Evolutionary conservation across 805 yeast species (phyloP), one percentile per base, ranked within the genome.

Genomic region (Saturnispora dispora): DNA sequence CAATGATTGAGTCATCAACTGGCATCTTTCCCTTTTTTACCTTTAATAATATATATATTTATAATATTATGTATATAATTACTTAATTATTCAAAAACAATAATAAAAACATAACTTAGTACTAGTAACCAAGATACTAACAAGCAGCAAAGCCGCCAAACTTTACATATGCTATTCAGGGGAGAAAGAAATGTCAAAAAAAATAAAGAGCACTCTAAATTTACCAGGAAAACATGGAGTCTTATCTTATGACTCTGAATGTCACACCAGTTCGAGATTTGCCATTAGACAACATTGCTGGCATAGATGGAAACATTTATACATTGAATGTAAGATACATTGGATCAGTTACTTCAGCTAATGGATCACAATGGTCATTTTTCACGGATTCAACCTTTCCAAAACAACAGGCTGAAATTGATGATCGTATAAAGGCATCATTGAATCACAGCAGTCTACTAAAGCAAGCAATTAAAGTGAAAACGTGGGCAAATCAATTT

Each of bases 1-100:
- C 5, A 49, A 48, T 53, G 58, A 55, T 55, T 53, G 58, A 52
- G 58, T 55, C 58, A 55, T 55, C 58, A 55, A 55, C 58, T 55
- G 58, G 58, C 58, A 55, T 55, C 58, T 53, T 51, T 55, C 58
- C 53, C 49, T 48, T 42, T 25, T 43, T 28, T 42, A 22, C 22
- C 25, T 40, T 40, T 25, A 23, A 15, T 23, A 22, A 17, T n/a
- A 40, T 40, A 17, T 13, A 17, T 40, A 40, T 15, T 40, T 13
- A n/a, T 18, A 39, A n/a, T 27, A 30, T 10, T 40, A n/a, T 36
- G 10, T 36, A 3, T n/a, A 18, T 18, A 36, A n/a, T 20, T 22
- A 39, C 18, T 7, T 27, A 17, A 22, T 23, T 15, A 13, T 22
- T 23, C n/a, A 40, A 27, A 15, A 13, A 35, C 22, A 28, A 48